These are phyloP conservation scores for Trametes punicea DNA, from an alignment of 768 basidiomycete species.

Conservation along the genomic window DNA sequence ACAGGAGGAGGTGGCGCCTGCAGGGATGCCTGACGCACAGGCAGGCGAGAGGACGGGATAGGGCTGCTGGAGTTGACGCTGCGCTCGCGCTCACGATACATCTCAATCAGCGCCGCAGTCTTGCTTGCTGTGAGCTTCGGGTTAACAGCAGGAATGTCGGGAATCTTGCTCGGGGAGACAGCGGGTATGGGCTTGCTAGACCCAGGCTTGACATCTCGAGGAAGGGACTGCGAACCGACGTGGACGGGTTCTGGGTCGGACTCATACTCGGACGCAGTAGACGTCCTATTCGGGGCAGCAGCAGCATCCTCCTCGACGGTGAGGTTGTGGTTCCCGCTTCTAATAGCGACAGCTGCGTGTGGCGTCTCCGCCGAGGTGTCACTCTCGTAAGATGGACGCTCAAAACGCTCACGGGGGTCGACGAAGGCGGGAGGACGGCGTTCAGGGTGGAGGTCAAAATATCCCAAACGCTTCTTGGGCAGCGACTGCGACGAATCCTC, in stretches of 20 bases:
- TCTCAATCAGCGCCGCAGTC: conserved; percentile 77
- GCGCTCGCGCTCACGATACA: conserved; percentile 78
- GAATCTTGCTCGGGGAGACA: not conserved
- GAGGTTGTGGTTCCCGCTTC: not conserved
- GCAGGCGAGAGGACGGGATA: conserved; percentile 33
- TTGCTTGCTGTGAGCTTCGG: conserved; percentile 43
- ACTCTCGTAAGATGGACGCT: conserved; percentile 23
- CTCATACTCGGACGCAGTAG: conserved; percentile 14
- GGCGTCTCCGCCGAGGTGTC: conserved; percentile 20
- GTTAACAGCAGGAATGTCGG: conserved; percentile 5
- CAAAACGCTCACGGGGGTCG: conserved; percentile 18
- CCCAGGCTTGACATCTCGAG: conserved; percentile 8
- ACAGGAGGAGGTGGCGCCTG: conserved; percentile 18
- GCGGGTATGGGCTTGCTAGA: conserved; percentile 1
- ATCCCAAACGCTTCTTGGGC: conserved; percentile 46
- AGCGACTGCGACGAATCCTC: conserved; percentile 22
- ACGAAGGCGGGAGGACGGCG: conserved; percentile 43
- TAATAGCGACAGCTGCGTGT: conserved; percentile 5
- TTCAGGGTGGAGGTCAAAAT: conserved; percentile 80
- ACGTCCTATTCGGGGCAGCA: not conserved
- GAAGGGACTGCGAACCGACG: conserved; percentile 11
- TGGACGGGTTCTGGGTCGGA: conserved; percentile 13
- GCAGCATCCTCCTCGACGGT: not conserved
- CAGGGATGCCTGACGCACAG: conserved; percentile 32
- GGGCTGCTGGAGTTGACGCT: conserved; percentile 5